phyloP scores from a whole-genome alignment of 768 basidiomycete species.

The Suillus luteus region DNA sequence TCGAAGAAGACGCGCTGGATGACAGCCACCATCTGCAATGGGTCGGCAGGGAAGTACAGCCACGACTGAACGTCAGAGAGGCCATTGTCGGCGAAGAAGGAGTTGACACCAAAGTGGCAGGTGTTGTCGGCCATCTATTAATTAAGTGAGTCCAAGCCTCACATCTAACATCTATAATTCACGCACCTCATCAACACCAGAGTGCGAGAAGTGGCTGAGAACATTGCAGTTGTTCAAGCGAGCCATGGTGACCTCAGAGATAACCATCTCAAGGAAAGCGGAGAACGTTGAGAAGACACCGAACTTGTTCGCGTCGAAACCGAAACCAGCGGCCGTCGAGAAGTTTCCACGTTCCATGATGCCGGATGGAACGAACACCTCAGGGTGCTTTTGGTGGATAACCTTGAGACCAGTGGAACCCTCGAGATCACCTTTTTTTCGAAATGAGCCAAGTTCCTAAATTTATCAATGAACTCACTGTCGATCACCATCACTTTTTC shows the following conservation, averaged over 20 bases:
- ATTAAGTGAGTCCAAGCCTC: conserved; percentile 4
- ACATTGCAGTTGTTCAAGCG: conserved; percentile 87
- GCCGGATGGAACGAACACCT: conserved; percentile 83
- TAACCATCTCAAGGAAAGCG: conserved; percentile 88
- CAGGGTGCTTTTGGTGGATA: conserved; percentile 89
- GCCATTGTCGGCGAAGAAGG: conserved; percentile 86
- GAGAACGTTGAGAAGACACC: conserved; percentile 92
- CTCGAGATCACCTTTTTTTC: conserved; percentile 68
- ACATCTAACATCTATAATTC: conserved; percentile 1
- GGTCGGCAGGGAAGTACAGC: conserved; percentile 89
- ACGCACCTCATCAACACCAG: conserved; percentile 68
- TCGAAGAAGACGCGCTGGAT: conserved; percentile 82
- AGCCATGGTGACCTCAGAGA: conserved; percentile 93
- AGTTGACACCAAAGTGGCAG: conserved; percentile 77
- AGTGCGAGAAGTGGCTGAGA: conserved; percentile 87
- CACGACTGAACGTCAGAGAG: conserved; percentile 76
- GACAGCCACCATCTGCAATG: conserved; percentile 77
- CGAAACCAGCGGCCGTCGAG: conserved; percentile 84
- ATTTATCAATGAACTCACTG: conserved; percentile 43
- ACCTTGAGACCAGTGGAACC: conserved; percentile 87
- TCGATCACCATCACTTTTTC: conserved; percentile 88
- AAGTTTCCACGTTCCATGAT: conserved; percentile 88
- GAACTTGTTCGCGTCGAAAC: conserved; percentile 78
- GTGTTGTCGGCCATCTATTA: conserved; percentile 57
- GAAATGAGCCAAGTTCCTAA: neutral